Conservation (phyloP, 192 early-diverging fungal genomes). For the Geranomyces variabilis region DNA sequence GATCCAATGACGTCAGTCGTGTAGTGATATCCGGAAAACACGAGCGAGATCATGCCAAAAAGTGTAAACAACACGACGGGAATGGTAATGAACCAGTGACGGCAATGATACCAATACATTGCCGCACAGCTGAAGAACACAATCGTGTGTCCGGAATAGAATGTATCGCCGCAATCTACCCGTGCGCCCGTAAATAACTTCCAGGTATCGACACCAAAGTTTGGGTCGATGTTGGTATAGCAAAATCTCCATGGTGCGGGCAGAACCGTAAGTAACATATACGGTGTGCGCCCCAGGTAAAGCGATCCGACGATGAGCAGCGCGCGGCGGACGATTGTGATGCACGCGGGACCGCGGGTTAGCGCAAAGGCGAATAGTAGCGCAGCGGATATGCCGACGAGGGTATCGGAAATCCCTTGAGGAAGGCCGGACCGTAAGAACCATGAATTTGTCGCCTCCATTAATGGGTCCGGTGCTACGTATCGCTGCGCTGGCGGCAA, state of each 20-base stretch:
- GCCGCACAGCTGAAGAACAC: conserved; percentile 2
- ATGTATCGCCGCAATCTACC: conserved; percentile 26
- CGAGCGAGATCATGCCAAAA: conserved; percentile 19
- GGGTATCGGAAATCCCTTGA: conserved; percentile 16
- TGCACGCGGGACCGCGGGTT: conserved; percentile 11
- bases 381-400: conserved; percentile 9
- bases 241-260: conserved; percentile 20
- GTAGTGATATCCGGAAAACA: conserved; percentile 8
- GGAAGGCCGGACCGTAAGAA: background rate
- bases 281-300: conserved; percentile 15
- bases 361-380: conserved; percentile 17
- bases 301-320: conserved; percentile 23
- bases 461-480: conserved; percentile 21
- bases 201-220: conserved; percentile 25
- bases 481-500: conserved; percentile 17
- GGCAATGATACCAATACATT: conserved; percentile 26
- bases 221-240: conserved; percentile 20
- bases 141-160: conserved; percentile 27
- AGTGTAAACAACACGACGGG: conserved; percentile 22
- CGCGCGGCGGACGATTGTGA: conserved; percentile 25
- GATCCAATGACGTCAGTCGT: conserved; percentile 14
- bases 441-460: conserved; percentile 20
- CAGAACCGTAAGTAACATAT: conserved; percentile 15
- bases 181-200: conserved; percentile 12
- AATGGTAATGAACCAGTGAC: background rate